Conservation (phyloP, 768 basidiomycete genomes). For the Phylloporus scabripes region DNA sequence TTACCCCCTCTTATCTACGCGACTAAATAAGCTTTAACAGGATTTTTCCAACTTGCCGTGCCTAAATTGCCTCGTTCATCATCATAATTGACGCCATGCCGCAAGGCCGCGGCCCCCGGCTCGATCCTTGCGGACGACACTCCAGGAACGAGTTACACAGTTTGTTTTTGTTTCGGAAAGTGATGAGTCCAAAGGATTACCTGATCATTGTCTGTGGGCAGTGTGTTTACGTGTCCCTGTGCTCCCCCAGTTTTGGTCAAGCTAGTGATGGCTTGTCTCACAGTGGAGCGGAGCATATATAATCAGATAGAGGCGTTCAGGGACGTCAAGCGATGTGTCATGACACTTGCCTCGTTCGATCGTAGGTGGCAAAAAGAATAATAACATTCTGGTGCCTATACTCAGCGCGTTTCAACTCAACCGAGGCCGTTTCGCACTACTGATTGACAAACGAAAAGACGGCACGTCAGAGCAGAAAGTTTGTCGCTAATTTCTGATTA, state of each 20-base stretch:
- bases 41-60: slow-evolving; percentile 7
- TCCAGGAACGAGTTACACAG: background rate
- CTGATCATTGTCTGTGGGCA: background rate
- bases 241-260: background rate
- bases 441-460: background rate
- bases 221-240: slow-evolving; percentile 8
- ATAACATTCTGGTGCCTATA: too few species aligned
- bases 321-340: slow-evolving; percentile 1
- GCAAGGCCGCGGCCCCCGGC: slow-evolving; percentile 21
- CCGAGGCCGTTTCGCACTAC: background rate
- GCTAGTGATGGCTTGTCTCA: slow-evolving; percentile 2
- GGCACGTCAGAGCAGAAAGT: background rate
- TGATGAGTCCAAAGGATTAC: background rate
- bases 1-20: slow-evolving; percentile 3
- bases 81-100: slow-evolving; percentile 6
- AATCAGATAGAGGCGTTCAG: slow-evolving; percentile 1
- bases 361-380: too few species aligned
- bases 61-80: slow-evolving; percentile 4
- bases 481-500: background rate
- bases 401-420: background rate
- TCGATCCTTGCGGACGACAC: background rate
- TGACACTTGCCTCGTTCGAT: background rate
- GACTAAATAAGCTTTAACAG: slow-evolving; percentile 12
- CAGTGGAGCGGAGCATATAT: slow-evolving; percentile 11
- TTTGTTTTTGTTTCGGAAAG: background rate